Evolutionary conservation across 345 rosid species (phyloP), one percentile per base, ranked within the genome.

Genomic region (Ailanthus altissimus): DNA sequence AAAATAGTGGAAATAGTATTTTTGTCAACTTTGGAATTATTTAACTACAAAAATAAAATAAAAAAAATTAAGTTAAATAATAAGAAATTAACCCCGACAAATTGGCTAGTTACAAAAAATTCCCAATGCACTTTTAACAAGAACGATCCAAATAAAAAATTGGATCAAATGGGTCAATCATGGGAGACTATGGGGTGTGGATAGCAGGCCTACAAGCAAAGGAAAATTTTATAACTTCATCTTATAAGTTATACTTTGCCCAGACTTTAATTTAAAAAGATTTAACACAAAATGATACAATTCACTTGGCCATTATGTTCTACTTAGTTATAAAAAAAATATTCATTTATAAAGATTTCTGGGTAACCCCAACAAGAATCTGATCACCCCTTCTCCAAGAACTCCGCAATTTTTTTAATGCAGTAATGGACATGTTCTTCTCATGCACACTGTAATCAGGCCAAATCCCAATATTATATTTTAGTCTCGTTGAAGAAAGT

Each of bases 381-480:
- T 62, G 45, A 32, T 32, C 38, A 32, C 38, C 38, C 38, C 1
- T 15, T 62, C 46, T 15, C 5, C 20, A 50, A 18, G 23, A 51
- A 14, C 42, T 43, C 38, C 8, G 43, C 40, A 68, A 53, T 8
- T 25, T 23, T 58, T 23, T 74, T 47, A 38, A 54, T 36, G 38
- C 16, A 46, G 18, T 21, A 36, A 43, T 54, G 16, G 46, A 49
- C 77, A 82, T 49, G 51, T 63, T 75, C 73, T 68, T 63, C 64
- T 54, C 68, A 56, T 74, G 78, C 54, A 42, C 47, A 46, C n/a
- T 13, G 61, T 26, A 68, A 50, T 28, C 38, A 8, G 1, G 56
- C 73, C 79, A 42, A 56, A 46, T 32, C 40, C 11, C 54, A 21
- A 12, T 59, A 16, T 75, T 32, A 60, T 60, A 36, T 69, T 25